phyloP scores from a whole-genome alignment of 192 early-diverging fungal genomes.

The Backusella tuberculispora region DNA sequence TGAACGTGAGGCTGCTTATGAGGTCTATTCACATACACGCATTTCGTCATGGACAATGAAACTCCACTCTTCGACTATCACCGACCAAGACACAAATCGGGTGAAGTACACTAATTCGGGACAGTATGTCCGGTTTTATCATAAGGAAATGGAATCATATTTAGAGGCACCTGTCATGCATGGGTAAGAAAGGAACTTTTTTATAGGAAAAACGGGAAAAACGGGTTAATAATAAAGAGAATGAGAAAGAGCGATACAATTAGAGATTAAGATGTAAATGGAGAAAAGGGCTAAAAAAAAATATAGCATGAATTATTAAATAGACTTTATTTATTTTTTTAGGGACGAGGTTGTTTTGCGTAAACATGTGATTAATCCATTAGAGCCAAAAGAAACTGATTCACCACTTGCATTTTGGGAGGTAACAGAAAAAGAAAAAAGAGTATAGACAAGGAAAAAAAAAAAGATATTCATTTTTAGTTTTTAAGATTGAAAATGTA shows the following conservation, averaged over 20 bases:
- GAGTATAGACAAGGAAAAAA: background rate
- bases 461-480: background rate
- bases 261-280: too few relatives aligned
- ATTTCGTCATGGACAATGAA: conserved; percentile 39
- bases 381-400: conserved; percentile 38
- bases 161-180: conserved; percentile 24
- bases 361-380: conserved; percentile 33
- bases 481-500: conserved; percentile 28
- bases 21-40: conserved; percentile 36
- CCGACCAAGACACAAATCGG: background rate
- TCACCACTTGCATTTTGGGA: conserved; percentile 37
- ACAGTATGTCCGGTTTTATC: conserved; percentile 34
- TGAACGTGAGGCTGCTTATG: conserved; percentile 20
- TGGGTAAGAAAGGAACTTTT: conserved; percentile 18
- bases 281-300: too few relatives aligned
- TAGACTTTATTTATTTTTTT: background rate
- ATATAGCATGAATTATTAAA: conserved; percentile 1
- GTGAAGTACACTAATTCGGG: conserved; percentile 29
- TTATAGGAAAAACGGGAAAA: background rate
- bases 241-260: background rate
- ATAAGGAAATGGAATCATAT: conserved; percentile 37
- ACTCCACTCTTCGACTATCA: conserved; percentile 17
- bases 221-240: background rate
- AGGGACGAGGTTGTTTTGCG: conserved; percentile 28
- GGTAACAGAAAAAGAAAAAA: conserved; percentile 17